Percentiles rank a stretch among this genome's conserved stretches.
These are phyloP conservation scores for Sphagnum contortum DNA, from an alignment of 225 moss, liverwort and hornwort species.

Conservation along the genomic window DNA sequence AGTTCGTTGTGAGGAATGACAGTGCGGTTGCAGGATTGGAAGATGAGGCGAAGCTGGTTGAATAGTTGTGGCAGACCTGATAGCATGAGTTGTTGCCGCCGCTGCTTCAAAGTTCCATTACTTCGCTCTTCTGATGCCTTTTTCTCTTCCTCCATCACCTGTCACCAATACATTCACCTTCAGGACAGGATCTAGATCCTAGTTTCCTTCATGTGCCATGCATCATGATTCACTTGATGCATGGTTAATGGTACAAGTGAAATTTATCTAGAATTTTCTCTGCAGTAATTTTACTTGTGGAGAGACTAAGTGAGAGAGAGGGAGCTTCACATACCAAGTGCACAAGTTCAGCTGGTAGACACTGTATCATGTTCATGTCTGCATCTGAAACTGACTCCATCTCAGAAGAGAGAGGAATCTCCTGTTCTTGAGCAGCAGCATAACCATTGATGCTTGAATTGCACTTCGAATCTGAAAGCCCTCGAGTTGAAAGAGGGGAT, in stretches of 20 bases:
- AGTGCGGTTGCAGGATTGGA: conserved; percentile 76
- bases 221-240: too few relatives aligned
- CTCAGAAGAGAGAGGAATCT: conserved; percentile 23
- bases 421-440: conserved; percentile 5
- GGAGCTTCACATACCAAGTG: conserved; percentile 45
- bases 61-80: conserved; percentile 73
- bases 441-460: background rate
- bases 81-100: conserved; percentile 64
- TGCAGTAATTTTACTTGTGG: background rate
- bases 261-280: too few relatives aligned
- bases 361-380: conserved; percentile 56
- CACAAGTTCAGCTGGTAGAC: conserved; percentile 59
- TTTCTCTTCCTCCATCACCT: conserved; percentile 74
- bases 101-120: conserved; percentile 27
- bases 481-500: too few relatives aligned
- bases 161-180: background rate
- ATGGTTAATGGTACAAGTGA: too few relatives aligned
- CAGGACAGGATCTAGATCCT: too few relatives aligned
- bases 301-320: background rate
- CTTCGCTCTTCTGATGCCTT: conserved; percentile 44
- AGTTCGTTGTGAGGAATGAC: conserved; percentile 73
- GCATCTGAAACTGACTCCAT: conserved; percentile 40
- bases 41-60: conserved; percentile 82
- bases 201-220: too few relatives aligned
- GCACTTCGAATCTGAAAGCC: background rate